These are phyloP conservation scores for Extremus antarcticus DNA, from an alignment of 495 filamentous ascomycete genomes.

Conservation along the genomic window DNA sequence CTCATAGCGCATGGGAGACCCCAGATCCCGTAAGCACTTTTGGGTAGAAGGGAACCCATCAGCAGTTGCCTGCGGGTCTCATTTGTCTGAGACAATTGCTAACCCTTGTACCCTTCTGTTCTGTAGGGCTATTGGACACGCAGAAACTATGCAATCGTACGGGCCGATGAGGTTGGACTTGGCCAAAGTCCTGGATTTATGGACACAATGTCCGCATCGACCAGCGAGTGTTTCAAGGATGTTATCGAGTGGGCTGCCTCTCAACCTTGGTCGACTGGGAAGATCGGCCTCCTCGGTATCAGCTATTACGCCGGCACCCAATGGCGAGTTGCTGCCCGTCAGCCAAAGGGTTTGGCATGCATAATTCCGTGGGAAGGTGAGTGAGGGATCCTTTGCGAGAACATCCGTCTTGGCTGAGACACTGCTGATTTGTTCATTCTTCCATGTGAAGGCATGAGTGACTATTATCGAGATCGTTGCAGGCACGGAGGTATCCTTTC, in stretches of 20 bases:
- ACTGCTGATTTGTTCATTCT: no score
- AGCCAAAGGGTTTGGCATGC: conserved; percentile 45
- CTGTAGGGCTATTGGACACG: conserved; percentile 50
- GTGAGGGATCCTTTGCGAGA: no score
- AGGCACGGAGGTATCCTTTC: conserved; percentile 56
- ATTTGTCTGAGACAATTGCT: no score
- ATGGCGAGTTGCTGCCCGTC: conserved; percentile 51
- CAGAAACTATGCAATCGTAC: conserved; percentile 48
- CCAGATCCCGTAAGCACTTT: no score
- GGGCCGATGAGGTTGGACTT: conserved; percentile 47
- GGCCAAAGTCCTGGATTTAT: conserved; percentile 48
- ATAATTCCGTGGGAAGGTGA: conserved; percentile 59
- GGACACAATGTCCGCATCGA: conserved; percentile 50
- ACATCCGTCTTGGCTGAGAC: no score
- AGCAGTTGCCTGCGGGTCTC: no score
- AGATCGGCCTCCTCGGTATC: conserved; percentile 51
- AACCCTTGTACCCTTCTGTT: no score
- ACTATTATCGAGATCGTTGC: conserved; percentile 53
- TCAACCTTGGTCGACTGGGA: conserved; percentile 49
- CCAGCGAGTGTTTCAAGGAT: conserved; percentile 47
- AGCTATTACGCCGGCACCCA: conserved; percentile 53
- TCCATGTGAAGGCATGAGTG: conserved; percentile 59
- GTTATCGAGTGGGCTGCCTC: conserved; percentile 53
- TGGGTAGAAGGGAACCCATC: no score
- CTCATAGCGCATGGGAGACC: conserved; percentile 50